These are phyloP conservation scores for Castanea sativa DNA, from an alignment of 306 rosid species.

Conservation along the genomic window DNA sequence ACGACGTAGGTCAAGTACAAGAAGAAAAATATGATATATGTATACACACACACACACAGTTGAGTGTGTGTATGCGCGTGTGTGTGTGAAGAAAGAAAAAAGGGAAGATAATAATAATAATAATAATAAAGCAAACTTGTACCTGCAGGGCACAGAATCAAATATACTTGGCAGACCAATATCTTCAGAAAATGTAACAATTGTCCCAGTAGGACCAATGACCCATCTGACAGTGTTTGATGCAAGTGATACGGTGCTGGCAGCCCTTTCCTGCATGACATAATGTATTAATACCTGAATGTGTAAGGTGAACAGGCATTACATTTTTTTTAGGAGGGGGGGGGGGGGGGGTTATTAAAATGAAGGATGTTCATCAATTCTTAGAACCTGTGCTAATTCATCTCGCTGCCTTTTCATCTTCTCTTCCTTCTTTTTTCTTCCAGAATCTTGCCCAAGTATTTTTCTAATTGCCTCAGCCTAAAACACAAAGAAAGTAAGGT, in stretches of 20 bases:
- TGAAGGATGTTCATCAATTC: not conserved
- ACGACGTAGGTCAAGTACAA: slow-evolving; percentile 5
- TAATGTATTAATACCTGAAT: too few relatives aligned
- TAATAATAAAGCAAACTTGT: not conserved
- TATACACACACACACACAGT: too few relatives aligned
- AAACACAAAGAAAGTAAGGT: slow-evolving; percentile 10
- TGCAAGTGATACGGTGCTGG: slow-evolving; percentile 29
- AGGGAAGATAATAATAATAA: not conserved
- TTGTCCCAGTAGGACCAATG: slow-evolving; percentile 40
- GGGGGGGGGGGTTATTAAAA: not conserved
- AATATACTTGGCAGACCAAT: slow-evolving; percentile 55
- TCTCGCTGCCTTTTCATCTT: slow-evolving; percentile 44
- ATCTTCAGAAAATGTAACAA: slow-evolving; percentile 51
- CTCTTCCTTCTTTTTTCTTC: slow-evolving; percentile 54
- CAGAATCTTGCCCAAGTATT: slow-evolving; percentile 57
- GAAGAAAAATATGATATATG: not conserved
- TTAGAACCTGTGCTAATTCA: slow-evolving; percentile 32
- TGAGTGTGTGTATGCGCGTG: not conserved
- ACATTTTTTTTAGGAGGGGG: not conserved
- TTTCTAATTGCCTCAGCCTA: slow-evolving; percentile 63
- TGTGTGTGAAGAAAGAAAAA: too few relatives aligned
- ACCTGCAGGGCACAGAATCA: slow-evolving; percentile 40
- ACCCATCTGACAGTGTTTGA: slow-evolving; percentile 46
- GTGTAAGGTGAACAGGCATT: not conserved
- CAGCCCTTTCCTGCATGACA: slow-evolving; percentile 40